These are phyloP conservation scores for Yamadazyma sp. DNA, from an alignment of 805 yeast genomes.

Conservation along the genomic window DNA sequence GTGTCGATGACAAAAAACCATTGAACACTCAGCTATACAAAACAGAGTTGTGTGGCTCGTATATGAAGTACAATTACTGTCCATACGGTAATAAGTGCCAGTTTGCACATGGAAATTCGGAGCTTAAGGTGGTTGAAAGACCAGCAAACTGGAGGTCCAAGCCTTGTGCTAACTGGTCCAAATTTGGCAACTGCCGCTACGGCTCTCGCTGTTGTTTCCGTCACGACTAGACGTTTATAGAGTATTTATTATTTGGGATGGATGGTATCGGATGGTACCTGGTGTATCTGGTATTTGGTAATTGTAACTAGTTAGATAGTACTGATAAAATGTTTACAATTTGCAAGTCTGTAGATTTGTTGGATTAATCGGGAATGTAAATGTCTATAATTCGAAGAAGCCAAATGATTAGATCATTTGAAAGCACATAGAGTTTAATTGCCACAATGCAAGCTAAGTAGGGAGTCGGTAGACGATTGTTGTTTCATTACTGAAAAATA, in stretches of 20 bases:
- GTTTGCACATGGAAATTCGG: constrained; percentile 87
- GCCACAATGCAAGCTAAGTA: no score
- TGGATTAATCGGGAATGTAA: neutral
- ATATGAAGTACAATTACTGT: constrained; percentile 62
- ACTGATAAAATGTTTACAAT: no score
- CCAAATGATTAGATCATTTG: no score
- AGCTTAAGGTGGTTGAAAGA: constrained; percentile 68
- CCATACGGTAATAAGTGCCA: constrained; percentile 92
- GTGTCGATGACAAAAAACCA: constrained; percentile 18
- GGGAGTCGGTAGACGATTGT: no score
- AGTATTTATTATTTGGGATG: constrained; percentile 13
- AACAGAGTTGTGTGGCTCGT: constrained; percentile 86
- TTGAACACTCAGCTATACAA: constrained; percentile 74
- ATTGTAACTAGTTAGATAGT: constrained; percentile 3
- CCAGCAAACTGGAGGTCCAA: constrained; percentile 88
- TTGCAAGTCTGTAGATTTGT: neutral
- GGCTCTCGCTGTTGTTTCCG: constrained; percentile 91
- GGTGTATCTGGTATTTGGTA: constrained; percentile 4
- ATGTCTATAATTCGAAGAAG: neutral
- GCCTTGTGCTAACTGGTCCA: constrained; percentile 86
- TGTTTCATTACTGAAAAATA: no score
- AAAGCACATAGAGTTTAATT: no score
- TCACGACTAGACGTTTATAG: constrained; percentile 38
- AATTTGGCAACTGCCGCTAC: constrained; percentile 79
- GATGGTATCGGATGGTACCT: no score